Evolutionary conservation across 2,329 filamentous ascomycete species (phyloP), one percentile per base, ranked within the genome.

Genomic region (Pseudogymnoascus sp.): DNA sequence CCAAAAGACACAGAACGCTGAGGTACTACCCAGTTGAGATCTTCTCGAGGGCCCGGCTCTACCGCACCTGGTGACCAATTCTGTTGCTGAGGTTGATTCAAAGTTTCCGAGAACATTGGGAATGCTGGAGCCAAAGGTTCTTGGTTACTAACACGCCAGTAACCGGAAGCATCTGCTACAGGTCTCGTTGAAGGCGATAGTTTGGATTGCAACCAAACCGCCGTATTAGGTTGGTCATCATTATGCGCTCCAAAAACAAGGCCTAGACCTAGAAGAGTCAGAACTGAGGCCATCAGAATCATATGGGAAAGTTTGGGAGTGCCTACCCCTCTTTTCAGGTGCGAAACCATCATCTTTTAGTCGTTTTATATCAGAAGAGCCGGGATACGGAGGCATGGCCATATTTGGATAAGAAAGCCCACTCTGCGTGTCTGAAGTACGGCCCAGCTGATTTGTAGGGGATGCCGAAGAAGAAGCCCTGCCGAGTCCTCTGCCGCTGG

Each of bases 121-220:
- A 80, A 81, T 2, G 78, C 79, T 0, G 80, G 75, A 2, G 79
- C 79, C 35, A 83, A 74, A 8, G 81, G 78, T 42, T 82, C 81
- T 44, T 80, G 75, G 8, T 80, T 71, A 67, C 80, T 83, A 6
- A 76, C 71, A 65, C 78, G 75, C 83, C 82, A 86, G 11, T 76
- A 74, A 10, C 75, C 66, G 64, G 74, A 77, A 10, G 70, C 67
- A 26, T 80, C 79, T 40, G 73, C 73, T 7, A 77, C 70, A 21
- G 65, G 63, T 64, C 80, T 81, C 11, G 78, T 74, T n/a, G 70
- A 66, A 11, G 76, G 72, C 38, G 72, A 75, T 14, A 75, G 69
- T 2, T 81, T 78, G n/a, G 77, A 66, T 31, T 78, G 67, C 68
- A 79, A 72, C 81, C 81, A 84, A 21, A n/a, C 50, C 10, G 50